These are phyloP conservation scores for Vicia villosa DNA, from an alignment of 306 rosid genomes.

Conservation along the genomic window DNA sequence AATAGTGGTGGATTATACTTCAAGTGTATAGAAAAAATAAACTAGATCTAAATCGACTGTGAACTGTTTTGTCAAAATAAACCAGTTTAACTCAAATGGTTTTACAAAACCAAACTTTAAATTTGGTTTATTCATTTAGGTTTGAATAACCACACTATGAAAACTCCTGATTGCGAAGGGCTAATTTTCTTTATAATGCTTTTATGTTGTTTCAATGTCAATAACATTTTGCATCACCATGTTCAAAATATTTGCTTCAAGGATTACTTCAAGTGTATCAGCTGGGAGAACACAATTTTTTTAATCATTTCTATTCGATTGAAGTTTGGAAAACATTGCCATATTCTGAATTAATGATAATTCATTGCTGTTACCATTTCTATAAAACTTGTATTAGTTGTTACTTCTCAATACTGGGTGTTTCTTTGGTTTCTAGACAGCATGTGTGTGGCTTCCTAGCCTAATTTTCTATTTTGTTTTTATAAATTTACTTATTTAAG, in stretches of 20 bases:
- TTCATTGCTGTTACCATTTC: constrained; percentile 6
- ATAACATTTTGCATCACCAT: not conserved
- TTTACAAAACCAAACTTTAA: too few relatives aligned
- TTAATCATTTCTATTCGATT: constrained; percentile 3
- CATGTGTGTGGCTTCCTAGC: not conserved
- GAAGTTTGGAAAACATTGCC: not conserved
- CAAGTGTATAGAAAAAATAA: too few relatives aligned
- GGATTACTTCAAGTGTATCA: constrained; percentile 23
- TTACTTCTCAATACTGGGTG: not conserved
- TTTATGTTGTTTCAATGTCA: constrained; percentile 2
- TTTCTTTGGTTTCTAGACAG: constrained; percentile 13
- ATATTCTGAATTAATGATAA: constrained; percentile 2
- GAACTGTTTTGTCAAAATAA: too few relatives aligned
- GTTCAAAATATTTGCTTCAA: constrained; percentile 8
- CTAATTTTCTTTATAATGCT: not conserved
- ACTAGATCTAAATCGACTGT: too few relatives aligned
- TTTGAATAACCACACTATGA: too few relatives aligned
- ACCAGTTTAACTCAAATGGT: too few relatives aligned
- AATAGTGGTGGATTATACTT: too few relatives aligned
- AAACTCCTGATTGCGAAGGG: not conserved
- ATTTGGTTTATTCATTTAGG: too few relatives aligned
- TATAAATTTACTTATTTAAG: constrained; percentile 1
- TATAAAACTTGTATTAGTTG: not conserved
- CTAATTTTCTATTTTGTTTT: constrained; percentile 1
- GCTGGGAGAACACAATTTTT: not conserved